These are phyloP conservation scores for Tephrocybe sp. DNA, from an alignment of 768 basidiomycete genomes.

Conservation along the genomic window DNA sequence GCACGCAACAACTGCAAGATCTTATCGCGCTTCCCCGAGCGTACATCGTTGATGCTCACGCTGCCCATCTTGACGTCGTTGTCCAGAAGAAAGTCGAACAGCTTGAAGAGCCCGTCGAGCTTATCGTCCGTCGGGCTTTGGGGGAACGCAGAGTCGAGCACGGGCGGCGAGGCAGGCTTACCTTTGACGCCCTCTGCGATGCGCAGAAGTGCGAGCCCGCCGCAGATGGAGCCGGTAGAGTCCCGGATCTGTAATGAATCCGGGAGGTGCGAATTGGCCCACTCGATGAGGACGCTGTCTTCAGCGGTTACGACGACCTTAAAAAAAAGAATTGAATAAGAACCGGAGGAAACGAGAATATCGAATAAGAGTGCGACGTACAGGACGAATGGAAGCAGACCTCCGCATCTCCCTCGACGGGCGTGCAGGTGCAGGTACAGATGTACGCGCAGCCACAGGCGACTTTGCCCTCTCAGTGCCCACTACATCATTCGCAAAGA, in stretches of 20 bases:
- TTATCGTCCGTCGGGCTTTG: conserved; percentile 68
- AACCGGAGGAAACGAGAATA: conserved; percentile 15
- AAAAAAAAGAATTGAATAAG: neutral
- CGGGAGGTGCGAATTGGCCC: conserved; percentile 89
- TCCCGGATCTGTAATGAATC: conserved; percentile 55
- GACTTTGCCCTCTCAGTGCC: conserved; percentile 14
- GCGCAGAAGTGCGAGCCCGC: conserved; percentile 79
- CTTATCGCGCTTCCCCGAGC: conserved; percentile 79
- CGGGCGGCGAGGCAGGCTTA: conserved; percentile 61
- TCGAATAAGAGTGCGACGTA: conserved; percentile 18
- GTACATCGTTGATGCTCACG: conserved; percentile 92
- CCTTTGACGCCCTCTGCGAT: conserved; percentile 82
- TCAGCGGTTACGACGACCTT: neutral
- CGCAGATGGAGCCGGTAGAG: conserved; percentile 43
- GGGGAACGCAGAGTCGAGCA: conserved; percentile 81
- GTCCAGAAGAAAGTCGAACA: conserved; percentile 92
- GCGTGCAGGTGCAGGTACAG: conserved; percentile 61
- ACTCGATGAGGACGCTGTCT: conserved; percentile 70
- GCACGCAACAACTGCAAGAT: conserved; percentile 78
- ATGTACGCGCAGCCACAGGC: neutral
- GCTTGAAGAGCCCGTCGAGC: conserved; percentile 80
- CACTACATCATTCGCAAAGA: conserved; percentile 47
- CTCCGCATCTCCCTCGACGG: conserved; percentile 68
- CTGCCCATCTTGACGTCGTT: conserved; percentile 90
- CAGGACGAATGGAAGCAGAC: conserved; percentile 27